Evolutionary conservation across 495 filamentous ascomycete genomes (phyloP).

Genomic region (Penicillium canescens): DNA sequence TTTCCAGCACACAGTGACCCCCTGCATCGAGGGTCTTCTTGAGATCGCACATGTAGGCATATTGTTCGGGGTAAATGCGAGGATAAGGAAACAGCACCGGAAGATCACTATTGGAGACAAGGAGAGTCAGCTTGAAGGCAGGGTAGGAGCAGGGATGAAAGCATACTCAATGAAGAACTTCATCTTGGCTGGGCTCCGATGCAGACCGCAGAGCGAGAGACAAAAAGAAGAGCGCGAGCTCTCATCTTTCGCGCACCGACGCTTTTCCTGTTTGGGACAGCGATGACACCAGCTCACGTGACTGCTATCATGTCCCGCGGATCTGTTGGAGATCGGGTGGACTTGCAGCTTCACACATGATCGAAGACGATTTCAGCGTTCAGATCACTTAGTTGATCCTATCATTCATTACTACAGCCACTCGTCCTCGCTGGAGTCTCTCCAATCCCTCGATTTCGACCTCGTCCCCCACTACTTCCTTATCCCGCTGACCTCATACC

Average conservation of each 20-base stretch:
- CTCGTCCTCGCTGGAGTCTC: slow-evolving; percentile 5
- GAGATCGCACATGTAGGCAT: slow-evolving; percentile 99
- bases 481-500: slow-evolving; percentile 39
- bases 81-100: slow-evolving; percentile 97
- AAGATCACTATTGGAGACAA: slow-evolving; percentile 63
- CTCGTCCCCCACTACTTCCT: slow-evolving; percentile 18
- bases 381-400: background rate
- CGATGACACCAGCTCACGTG: slow-evolving; percentile 46
- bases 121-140: slow-evolving; percentile 2
- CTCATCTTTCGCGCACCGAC: slow-evolving; percentile 6
- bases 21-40: slow-evolving; percentile 93
- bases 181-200: slow-evolving; percentile 60
- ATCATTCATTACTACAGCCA: background rate
- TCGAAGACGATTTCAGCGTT: slow-evolving; percentile 4
- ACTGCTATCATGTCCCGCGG: slow-evolving; percentile 9
- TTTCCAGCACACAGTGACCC: slow-evolving; percentile 97
- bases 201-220: slow-evolving; percentile 17
- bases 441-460: slow-evolving; percentile 5
- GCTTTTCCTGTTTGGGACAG: slow-evolving; percentile 40
- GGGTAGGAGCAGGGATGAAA: background rate
- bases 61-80: slow-evolving; percentile 96
- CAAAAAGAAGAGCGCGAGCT: slow-evolving; percentile 5
- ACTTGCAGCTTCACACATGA: slow-evolving; percentile 18
- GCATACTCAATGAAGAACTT: slow-evolving; percentile 91
- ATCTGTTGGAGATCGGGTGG: slow-evolving; percentile 16